phyloP scores from a whole-genome alignment of 345 rosid genomes.

The Gynandropsis gynandra region DNA sequence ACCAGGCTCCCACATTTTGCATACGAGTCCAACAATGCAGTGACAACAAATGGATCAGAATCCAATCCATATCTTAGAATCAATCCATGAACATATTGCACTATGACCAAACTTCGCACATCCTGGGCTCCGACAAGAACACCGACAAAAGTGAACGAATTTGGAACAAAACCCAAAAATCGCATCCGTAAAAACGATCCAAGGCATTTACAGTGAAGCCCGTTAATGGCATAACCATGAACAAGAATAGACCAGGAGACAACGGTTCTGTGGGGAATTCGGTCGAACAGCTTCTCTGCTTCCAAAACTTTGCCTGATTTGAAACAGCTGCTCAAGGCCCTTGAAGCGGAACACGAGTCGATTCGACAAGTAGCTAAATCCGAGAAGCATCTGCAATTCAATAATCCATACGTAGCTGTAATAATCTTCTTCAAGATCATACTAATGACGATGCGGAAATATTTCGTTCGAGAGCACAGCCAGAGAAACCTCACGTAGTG shows the following conservation, averaged over 20 bases:
- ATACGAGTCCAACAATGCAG: slow-evolving; percentile 34
- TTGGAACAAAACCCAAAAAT: slow-evolving; percentile 23
- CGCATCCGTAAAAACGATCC: slow-evolving; percentile 33
- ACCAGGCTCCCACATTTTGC: slow-evolving; percentile 31
- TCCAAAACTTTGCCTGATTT: slow-evolving; percentile 22
- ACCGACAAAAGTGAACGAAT: slow-evolving; percentile 45
- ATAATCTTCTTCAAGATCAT: too few species aligned
- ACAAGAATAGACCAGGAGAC: slow-evolving; percentile 38
- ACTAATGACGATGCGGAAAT: too few species aligned
- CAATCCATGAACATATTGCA: slow-evolving; percentile 32
- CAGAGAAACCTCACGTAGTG: too few species aligned
- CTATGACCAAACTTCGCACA: slow-evolving; percentile 14
- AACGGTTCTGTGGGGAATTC: slow-evolving; percentile 28
- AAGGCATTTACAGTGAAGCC: slow-evolving; percentile 20
- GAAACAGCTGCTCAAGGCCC: slow-evolving; percentile 22
- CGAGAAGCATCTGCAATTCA: not conserved
- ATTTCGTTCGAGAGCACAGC: too few species aligned
- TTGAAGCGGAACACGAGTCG: slow-evolving; percentile 9
- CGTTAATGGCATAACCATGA: slow-evolving; percentile 39
- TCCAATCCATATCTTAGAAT: slow-evolving; percentile 27
- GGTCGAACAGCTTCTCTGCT: slow-evolving; percentile 35
- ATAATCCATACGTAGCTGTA: too few species aligned
- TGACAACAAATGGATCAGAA: slow-evolving; percentile 28
- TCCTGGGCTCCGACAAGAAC: slow-evolving; percentile 30
- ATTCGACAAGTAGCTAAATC: not conserved